Percentiles rank a stretch among this genome's conserved stretches.
Evolutionary conservation across 2,329 filamentous ascomycete genomes (phyloP).

Genomic region (Endoconidiophora polonica): DNA sequence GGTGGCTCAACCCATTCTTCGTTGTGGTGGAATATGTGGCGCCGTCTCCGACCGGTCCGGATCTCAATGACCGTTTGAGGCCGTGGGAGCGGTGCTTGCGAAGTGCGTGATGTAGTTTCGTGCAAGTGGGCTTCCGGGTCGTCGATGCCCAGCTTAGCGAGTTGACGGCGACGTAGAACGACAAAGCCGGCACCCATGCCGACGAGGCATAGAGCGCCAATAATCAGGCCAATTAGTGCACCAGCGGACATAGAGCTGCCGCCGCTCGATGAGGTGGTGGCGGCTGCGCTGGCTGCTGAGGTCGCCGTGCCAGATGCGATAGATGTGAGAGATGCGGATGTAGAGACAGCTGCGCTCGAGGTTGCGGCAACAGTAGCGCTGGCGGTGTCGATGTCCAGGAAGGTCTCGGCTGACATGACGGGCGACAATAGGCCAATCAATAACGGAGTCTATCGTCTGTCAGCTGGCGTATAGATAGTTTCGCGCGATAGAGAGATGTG

Average conservation of each 20-base stretch:
- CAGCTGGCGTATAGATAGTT: no score
- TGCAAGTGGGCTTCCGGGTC: slow-evolving; percentile 10
- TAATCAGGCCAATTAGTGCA: slow-evolving; percentile 3
- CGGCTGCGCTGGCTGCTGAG: not conserved
- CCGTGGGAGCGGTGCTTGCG: not conserved
- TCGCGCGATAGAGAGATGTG: no score
- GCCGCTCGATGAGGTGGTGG: not conserved
- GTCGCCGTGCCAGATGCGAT: not conserved
- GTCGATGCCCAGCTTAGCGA: slow-evolving; percentile 9
- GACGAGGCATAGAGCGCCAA: slow-evolving; percentile 6
- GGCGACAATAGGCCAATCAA: no score
- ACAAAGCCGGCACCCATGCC: slow-evolving; percentile 10
- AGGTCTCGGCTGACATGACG: no score
- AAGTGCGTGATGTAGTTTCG: slow-evolving; percentile 4
- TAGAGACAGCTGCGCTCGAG: not conserved
- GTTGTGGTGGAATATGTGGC: not conserved
- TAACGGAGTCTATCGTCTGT: no score
- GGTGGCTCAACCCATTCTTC: slow-evolving; percentile 12
- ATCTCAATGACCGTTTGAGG: slow-evolving; percentile 10
- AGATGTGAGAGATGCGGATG: not conserved
- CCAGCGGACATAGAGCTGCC: slow-evolving; percentile 2
- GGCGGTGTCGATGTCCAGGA: no score
- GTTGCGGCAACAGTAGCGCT: no score
- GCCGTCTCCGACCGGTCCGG: slow-evolving; percentile 6
- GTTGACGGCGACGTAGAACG: slow-evolving; percentile 7